These are phyloP conservation scores for Globisporangium nodosum DNA, from an alignment of 352 stramenopile genomes.

Conservation along the genomic window DNA sequence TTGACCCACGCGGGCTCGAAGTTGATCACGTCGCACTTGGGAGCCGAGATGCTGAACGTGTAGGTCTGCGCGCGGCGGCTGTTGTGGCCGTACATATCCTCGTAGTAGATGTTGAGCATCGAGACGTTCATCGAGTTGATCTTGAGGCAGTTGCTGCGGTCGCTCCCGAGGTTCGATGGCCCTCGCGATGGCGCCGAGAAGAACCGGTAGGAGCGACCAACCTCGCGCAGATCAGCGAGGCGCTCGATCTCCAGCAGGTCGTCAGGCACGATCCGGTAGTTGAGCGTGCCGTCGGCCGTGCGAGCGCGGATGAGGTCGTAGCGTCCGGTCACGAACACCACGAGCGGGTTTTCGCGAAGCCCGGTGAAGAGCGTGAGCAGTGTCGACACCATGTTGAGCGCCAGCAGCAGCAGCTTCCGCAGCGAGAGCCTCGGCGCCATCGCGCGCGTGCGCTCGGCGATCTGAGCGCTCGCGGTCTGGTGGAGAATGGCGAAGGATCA, in stretches of 20 bases:
- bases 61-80: constrained; percentile 20
- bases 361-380: constrained; percentile 43
- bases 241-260: constrained; percentile 2
- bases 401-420: constrained; percentile 17
- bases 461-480: not conserved
- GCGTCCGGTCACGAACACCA: constrained; percentile 31
- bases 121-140: constrained; percentile 36
- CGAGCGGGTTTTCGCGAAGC: constrained; percentile 47
- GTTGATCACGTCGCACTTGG: constrained; percentile 33
- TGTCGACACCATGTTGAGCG: constrained; percentile 37
- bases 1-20: constrained; percentile 29
- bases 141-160: constrained; percentile 31
- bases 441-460: not conserved
- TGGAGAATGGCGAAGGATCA: not conserved
- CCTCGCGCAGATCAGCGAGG: not conserved
- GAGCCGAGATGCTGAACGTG: constrained; percentile 13
- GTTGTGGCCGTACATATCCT: constrained; percentile 29
- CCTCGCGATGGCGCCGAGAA: constrained; percentile 33
- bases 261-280: constrained; percentile 6
- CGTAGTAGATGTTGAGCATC: constrained; percentile 24
- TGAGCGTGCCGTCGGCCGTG: constrained; percentile 11
- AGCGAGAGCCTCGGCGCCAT: constrained; percentile 1
- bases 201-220: constrained; percentile 27
- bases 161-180: constrained; percentile 24
- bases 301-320: constrained; percentile 41